Conservation (phyloP, 805 yeast species). For the Hanseniaspora taiwanica region DNA sequence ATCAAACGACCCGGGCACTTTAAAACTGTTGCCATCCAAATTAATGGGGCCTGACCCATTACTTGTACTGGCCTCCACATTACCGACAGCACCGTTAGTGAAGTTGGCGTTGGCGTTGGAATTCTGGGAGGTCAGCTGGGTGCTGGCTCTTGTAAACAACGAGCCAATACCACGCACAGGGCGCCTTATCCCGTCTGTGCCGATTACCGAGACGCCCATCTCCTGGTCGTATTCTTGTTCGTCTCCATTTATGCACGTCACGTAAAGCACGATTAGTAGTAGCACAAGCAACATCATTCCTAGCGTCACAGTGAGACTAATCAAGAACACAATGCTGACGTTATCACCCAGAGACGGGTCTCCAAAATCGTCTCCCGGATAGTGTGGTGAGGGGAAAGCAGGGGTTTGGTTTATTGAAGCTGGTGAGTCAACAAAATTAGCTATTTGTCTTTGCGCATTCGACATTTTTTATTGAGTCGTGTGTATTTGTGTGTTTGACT, state of each 20-base stretch:
- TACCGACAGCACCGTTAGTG: neutral
- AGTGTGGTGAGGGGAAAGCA: neutral
- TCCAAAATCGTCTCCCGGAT: constrained; percentile 1
- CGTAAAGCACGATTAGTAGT: constrained; percentile 20
- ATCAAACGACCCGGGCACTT: constrained; percentile 19
- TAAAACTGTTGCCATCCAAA: constrained; percentile 16
- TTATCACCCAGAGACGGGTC: neutral
- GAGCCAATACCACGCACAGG: constrained; percentile 11
- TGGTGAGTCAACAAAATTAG: too few species aligned
- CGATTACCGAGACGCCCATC: constrained; percentile 4
- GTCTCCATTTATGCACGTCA: constrained; percentile 22
- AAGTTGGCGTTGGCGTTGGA: too few species aligned
- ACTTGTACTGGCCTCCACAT: too few species aligned
- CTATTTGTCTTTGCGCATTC: too few species aligned
- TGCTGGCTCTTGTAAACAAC: constrained; percentile 12
- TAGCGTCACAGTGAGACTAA: constrained; percentile 23
- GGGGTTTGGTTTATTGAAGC: too few species aligned
- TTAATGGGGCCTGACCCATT: constrained; percentile 13
- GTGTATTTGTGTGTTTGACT: too few species aligned
- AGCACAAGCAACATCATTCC: constrained; percentile 21
- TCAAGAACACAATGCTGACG: constrained; percentile 21
- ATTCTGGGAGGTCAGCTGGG: too few species aligned
- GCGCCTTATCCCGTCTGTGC: constrained; percentile 5
- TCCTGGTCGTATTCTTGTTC: constrained; percentile 24
- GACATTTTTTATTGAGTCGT: too few species aligned